Evolutionary conservation across 768 basidiomycete genomes (phyloP), one percentile per base, ranked within the genome.

Genomic region (Mycena vulgaris): DNA sequence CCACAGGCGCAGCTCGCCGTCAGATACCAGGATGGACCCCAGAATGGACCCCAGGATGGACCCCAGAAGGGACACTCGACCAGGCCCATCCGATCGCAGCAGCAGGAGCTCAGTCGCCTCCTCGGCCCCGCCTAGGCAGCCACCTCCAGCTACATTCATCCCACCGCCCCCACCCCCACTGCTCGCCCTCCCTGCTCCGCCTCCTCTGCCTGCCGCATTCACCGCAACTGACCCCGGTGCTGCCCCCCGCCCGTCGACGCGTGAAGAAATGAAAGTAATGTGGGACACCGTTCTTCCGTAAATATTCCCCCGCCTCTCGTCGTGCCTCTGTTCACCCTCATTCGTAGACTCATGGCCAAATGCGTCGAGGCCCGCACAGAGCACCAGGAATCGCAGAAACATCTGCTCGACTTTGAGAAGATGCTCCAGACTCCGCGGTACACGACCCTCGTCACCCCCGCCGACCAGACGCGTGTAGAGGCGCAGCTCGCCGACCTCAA

Each of bases 401-500:
- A 66, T 0, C 7, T 66, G 2, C 7, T 19, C 0, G 31, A 47
- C 14, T 67, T 49, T 48, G 61, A 75, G 11, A 63, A 57, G 8
- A 63, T 79, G 63, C 68, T 73, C 23, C 25, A 69, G 6, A 63
- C 75, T 8, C 49, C 52, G 16, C 71, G 72, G 2, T 74, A 58
- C 53, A 28, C 63, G 10, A 47, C 39, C 25, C 63, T 78, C 33
- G 19, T 9, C 14, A 42, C 68, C 2, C 74, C 74, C n/a, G 74
- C 73, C 0, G 63, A 75, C 35, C 70, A 71, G 57, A 31, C 53
- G 10, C 52, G 49, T n/a, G 19, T 76, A 16, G 53, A 68, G 13
- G 49, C 55, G 14, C 72, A 78, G 33, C 62, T 75, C n/a, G 59
- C 55, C 6, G 39, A 64, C 9, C 75, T 82, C 14, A 72, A 78